Base-by-base conservation (phyloP, 148 eudicot species). In the Mesembryanthemum crystallinum region DNA sequence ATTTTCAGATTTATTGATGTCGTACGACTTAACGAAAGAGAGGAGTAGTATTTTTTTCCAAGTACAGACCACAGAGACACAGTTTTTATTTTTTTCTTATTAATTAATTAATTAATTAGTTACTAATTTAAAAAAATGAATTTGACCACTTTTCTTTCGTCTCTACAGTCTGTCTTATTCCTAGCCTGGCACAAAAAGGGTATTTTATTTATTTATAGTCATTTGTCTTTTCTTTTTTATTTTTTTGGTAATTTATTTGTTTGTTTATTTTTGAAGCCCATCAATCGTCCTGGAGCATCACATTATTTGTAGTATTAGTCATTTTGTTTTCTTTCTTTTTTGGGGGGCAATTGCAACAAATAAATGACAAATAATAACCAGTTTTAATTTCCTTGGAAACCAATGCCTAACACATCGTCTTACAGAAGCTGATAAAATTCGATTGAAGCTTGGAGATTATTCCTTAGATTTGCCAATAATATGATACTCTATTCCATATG, bases 51-150 rank as follows among this genome's bases (percentile, higher is more conserved):
- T 27, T 47, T 17, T 24, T 69, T 27, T 43, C 13, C 72, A 69
- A 27, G 72, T 69, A 69, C 72, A 69, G 57, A 29, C 33, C 30
- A 49, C 72, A 69, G 18, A 69, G 72, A 69, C 58, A 23, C 58
- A 17, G 11, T 1, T 8, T 7, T 3, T 27, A 2, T 27, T 27
- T 27, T 9, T 28, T 35, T 35, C 8, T 52, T 3, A 52, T 12
- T 52, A 20, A 20, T 3, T 13, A 20, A 52, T 52, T 52, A 52
- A 52, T 52, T 25, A 14, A n/a, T n/a, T n/a, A n/a, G n/a, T n/a
- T n/a, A n/a, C n/a, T n/a, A n/a, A n/a, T n/a, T n/a, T n/a, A n/a
- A n/a, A n/a, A n/a, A 24, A 35, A 8, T 6, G 20, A 54, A n/a
- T n/a, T 47, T 55, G 74, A 71, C 74, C 64, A 71, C 29, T 32